Evolutionary conservation across 805 yeast species (phyloP).

Genomic region (Pichia thaimueangensis): DNA sequence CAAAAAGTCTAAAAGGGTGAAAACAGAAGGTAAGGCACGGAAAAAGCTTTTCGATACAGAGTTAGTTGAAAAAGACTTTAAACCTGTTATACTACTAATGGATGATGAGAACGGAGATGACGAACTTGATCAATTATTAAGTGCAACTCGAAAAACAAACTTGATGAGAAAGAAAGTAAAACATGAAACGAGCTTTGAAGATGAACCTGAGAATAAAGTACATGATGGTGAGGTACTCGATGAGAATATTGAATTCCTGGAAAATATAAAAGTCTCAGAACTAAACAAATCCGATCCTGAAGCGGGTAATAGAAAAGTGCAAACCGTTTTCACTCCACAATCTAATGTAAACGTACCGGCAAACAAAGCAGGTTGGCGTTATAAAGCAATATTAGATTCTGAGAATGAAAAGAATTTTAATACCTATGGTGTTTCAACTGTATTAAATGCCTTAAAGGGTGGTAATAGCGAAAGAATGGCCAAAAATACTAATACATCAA

Average conservation of each 20-base stretch:
- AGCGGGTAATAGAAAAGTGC: not conserved
- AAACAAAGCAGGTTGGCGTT: constrained; percentile 24
- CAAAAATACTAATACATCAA: not conserved
- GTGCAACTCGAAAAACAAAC: constrained; percentile 21
- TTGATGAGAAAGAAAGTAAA: not conserved
- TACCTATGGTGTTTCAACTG: constrained; percentile 8
- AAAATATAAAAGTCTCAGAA: constrained; percentile 19
- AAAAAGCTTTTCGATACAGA: constrained; percentile 12
- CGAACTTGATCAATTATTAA: constrained; percentile 23
- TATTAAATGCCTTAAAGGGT: not conserved
- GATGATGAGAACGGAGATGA: constrained; percentile 24
- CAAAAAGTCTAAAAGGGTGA: constrained; percentile 22
- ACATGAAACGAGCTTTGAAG: not conserved
- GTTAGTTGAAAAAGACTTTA: constrained; percentile 17
- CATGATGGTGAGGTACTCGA: constrained; percentile 25
- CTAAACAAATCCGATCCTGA: not conserved
- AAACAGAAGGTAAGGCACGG: constrained; percentile 11
- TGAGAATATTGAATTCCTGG: constrained; percentile 34
- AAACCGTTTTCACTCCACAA: not conserved
- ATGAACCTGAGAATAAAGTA: constrained; percentile 1
- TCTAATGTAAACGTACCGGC: no score
- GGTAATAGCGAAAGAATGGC: not conserved
- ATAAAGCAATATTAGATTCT: constrained; percentile 1
- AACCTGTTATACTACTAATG: constrained; percentile 24
- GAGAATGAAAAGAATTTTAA: constrained; percentile 1